Percentiles rank a stretch among this genome's conserved stretches.
These are phyloP conservation scores for Populus trichocarpa DNA, from an alignment of 441 rosid species.

Conservation along the genomic window DNA sequence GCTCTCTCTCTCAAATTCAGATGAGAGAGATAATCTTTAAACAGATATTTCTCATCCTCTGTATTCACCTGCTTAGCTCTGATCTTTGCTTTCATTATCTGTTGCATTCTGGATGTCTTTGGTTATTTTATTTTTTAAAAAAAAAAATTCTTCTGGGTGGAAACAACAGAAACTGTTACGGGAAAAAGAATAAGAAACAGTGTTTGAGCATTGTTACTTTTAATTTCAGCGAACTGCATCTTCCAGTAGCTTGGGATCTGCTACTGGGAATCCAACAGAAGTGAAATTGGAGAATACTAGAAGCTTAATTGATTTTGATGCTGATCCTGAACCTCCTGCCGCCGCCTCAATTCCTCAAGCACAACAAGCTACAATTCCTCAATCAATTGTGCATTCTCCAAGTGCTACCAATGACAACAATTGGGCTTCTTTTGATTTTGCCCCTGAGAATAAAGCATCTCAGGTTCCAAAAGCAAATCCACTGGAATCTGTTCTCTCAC, in stretches of 20 bases:
- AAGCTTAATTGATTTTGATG: slow-evolving; percentile 95
- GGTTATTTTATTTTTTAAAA: background rate
- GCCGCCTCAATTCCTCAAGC: slow-evolving; percentile 39
- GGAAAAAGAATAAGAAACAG: slow-evolving; percentile 10
- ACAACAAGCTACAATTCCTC: slow-evolving; percentile 44
- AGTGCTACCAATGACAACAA: slow-evolving; percentile 48
- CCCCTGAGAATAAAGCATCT: slow-evolving; percentile 48
- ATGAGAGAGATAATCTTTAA: background rate
- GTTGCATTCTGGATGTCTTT: background rate
- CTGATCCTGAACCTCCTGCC: slow-evolving; percentile 69
- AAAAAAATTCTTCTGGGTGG: background rate
- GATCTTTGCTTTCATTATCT: background rate
- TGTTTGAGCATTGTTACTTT: slow-evolving; percentile 26
- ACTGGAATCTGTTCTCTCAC: slow-evolving; percentile 80
- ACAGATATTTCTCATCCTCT: background rate
- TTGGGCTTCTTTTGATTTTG: slow-evolving; percentile 90
- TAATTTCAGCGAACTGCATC: slow-evolving; percentile 66
- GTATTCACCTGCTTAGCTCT: background rate
- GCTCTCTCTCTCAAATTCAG: background rate
- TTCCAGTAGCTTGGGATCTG: slow-evolving; percentile 64
- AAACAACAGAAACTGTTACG: background rate
- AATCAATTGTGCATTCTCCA: slow-evolving; percentile 42
- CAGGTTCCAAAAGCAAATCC: slow-evolving; percentile 53
- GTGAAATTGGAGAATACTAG: slow-evolving; percentile 52
- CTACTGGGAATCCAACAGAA: slow-evolving; percentile 58